Evolutionary conservation across 148 eudicot species (phyloP).

Genomic region (Heliamphora exappendiculata): DNA sequence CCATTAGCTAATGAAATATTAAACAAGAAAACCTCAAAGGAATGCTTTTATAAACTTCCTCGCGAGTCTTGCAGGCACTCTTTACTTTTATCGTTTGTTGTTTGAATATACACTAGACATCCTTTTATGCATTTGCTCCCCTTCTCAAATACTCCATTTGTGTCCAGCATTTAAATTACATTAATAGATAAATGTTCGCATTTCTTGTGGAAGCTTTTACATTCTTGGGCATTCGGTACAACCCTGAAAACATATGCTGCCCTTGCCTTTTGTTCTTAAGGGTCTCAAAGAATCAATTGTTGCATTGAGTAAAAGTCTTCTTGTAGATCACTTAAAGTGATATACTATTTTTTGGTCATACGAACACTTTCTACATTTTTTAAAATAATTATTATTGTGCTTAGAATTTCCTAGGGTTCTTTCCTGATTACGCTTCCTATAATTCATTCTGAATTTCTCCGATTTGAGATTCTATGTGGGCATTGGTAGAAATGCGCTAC

Average conservation of each 20-base stretch:
- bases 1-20: not conserved
- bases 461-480: not conserved
- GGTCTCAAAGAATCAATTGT: not conserved
- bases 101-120: not conserved
- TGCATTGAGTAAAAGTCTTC: not conserved
- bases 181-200: not conserved
- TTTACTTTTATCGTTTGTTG: not conserved
- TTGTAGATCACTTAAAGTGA: not conserved
- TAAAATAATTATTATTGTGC: no score
- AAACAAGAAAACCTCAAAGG: not conserved
- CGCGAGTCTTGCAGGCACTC: not conserved
- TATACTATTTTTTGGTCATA: not conserved
- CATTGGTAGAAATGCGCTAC: not conserved
- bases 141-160: not conserved
- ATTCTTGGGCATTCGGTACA: not conserved
- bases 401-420: not conserved
- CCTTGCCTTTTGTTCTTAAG: not conserved
- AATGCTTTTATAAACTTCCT: not conserved
- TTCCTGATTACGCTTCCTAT: not conserved
- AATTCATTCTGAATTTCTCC: not conserved
- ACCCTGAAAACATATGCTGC: not conserved
- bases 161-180: not conserved
- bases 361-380: not conserved
- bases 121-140: not conserved
- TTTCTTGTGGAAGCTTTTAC: constrained; percentile 4